Conservation (phyloP, 2,329 filamentous ascomycete genomes). For the Leptographium radiaticola region DNA sequence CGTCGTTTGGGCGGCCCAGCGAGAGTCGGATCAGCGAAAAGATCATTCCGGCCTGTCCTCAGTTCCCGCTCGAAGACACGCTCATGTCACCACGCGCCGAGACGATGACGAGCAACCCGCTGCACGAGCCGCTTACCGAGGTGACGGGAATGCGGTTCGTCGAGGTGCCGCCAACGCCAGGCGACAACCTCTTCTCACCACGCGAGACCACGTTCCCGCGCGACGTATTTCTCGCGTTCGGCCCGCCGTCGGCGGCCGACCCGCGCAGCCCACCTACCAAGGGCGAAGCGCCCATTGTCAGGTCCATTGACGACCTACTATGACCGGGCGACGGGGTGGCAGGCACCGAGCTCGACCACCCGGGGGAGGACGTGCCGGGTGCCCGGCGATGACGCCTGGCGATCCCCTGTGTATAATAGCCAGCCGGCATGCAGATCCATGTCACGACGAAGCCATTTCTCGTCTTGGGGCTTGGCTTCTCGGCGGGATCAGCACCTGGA, state of each 20-base stretch:
- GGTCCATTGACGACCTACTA: conserved; percentile 67
- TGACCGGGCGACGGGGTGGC: conserved; percentile 20
- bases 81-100: conserved; percentile 60
- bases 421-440: not conserved
- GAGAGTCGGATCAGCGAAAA: not conserved
- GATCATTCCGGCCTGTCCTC: conserved; percentile 1
- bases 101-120: conserved; percentile 57
- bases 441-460: no score
- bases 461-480: not conserved
- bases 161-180: conserved; percentile 38
- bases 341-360: not conserved
- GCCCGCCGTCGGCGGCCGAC: conserved; percentile 41
- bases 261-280: conserved; percentile 63
- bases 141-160: conserved; percentile 37
- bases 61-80: conserved; percentile 24
- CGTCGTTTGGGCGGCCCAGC: conserved; percentile 9
- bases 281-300: conserved; percentile 60
- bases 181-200: conserved; percentile 40
- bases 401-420: not conserved
- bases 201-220: conserved; percentile 38
- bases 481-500: not conserved
- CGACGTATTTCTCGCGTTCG: conserved; percentile 38
- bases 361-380: not conserved
- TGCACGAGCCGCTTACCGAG: conserved; percentile 34
- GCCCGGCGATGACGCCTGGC: not conserved